Conservation (phyloP, 2,329 filamentous ascomycete species). For the Monosporascus cannonballus region DNA sequence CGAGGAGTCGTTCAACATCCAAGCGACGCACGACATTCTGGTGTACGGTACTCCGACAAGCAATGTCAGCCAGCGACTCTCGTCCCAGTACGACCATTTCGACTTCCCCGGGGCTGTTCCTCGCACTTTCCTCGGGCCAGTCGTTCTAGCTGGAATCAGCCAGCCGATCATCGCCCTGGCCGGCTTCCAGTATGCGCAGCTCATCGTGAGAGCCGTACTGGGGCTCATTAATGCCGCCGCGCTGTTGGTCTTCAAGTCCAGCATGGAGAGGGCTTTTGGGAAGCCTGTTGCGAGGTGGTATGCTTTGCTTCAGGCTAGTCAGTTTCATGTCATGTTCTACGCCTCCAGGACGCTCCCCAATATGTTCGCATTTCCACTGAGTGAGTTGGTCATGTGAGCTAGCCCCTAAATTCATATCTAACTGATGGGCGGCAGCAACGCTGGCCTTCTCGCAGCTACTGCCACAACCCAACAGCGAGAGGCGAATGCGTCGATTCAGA, state of each 20-base stretch:
- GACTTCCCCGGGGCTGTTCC: slow-evolving; percentile 88
- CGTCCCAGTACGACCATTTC: slow-evolving; percentile 76
- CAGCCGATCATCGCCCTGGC: slow-evolving; percentile 58
- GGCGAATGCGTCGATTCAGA: slow-evolving; percentile 42
- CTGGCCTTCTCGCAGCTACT: slow-evolving; percentile 50
- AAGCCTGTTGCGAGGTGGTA: slow-evolving; percentile 69
- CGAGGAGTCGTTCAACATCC: slow-evolving; percentile 96
- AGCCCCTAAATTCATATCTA: too few species aligned
- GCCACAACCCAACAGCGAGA: slow-evolving; percentile 26
- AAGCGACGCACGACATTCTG: slow-evolving; percentile 86
- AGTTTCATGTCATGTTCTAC: slow-evolving; percentile 94
- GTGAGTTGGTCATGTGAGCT: slow-evolving; percentile 41
- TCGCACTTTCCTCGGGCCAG: slow-evolving; percentile 78
- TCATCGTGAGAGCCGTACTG: slow-evolving; percentile 68
- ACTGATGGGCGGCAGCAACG: slow-evolving; percentile 45
- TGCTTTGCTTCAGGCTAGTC: slow-evolving; percentile 66
- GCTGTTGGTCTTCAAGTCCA: slow-evolving; percentile 59
- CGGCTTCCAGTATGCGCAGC: slow-evolving; percentile 48
- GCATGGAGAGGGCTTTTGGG: slow-evolving; percentile 64
- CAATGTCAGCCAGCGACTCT: slow-evolving; percentile 48
- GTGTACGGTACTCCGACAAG: slow-evolving; percentile 66
- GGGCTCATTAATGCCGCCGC: slow-evolving; percentile 69
- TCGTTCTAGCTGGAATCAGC: slow-evolving; percentile 67
- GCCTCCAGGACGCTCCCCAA: slow-evolving; percentile 88
- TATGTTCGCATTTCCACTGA: slow-evolving; percentile 88